Evolutionary conservation across 148 eudicot species (phyloP), one percentile per base, ranked within the genome.

Genomic region (Bassia scoparia): DNA sequence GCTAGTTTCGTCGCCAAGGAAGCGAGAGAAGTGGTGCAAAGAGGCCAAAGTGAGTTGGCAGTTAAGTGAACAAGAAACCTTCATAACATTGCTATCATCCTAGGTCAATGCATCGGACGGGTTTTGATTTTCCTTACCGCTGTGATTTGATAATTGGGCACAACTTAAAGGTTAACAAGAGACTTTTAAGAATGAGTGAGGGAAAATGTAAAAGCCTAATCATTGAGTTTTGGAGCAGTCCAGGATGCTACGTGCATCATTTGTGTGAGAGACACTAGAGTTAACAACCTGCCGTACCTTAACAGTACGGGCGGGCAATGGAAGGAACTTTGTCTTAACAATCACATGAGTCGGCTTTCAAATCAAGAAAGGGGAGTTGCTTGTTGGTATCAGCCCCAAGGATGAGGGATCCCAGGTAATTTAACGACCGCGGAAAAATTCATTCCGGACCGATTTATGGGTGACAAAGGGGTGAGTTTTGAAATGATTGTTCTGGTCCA

Each of bases 41-140:
- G 81, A 69, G 97, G 85, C 1, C 30, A 82, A 60, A 73, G 70
- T 4, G 90, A 94, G 77, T 94, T 86, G 49, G 83, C 84, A 2
- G n/a, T 84, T 94, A 21, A 84, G 69, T 56, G 44, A 77, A 61
- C 71, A 89, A 26, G 88, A 89, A 66, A 72, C 88, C 3, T 91
- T 52, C 97, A 89, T 70, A 94, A 94, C 71, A n/a, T 80, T 94
- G 18, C 15, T 94, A 14, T 91, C 73, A 79, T 80, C 0, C 74
- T 94, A 3, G 98, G 98, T 94, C 77, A 94, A 94, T 46, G 98
- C 96, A 0, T 91, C 68, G 12, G 98, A 97, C 0, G 98, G 98
- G 16, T 86, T 85, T 75, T 77, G 0, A 29, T 87, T 17, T 89
- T 89, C 69, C 64, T 94, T 4, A 92, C 86, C 0, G 30, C 68